phyloP scores from a whole-genome alignment of 78 protist genomes.

The Cavenderia fasciculata region DNA sequence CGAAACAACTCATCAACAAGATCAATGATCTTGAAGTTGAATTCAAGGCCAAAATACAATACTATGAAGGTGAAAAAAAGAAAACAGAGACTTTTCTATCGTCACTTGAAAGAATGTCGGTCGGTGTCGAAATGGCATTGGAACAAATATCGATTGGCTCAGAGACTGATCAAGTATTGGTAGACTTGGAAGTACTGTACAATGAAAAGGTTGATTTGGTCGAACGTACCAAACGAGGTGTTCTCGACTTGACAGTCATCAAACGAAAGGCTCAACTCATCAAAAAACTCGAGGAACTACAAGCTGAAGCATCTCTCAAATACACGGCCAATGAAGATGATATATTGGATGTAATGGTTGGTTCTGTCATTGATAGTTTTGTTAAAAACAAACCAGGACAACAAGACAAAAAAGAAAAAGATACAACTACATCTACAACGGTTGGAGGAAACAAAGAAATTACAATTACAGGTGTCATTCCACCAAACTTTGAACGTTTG shows the following conservation, averaged over 20 bases:
- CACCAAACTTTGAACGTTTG: constrained; percentile 27
- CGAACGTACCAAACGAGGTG: background rate
- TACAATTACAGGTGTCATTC: background rate
- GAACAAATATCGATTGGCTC: background rate
- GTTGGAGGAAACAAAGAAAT: too few species aligned
- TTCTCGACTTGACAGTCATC: background rate
- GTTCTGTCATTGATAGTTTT: constrained; percentile 13
- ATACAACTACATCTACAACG: too few species aligned
- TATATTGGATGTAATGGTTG: constrained; percentile 28
- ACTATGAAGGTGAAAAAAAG: background rate
- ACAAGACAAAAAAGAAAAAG: too few species aligned
- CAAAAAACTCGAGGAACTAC: background rate
- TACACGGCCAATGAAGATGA: constrained; percentile 11
- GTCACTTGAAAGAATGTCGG: background rate
- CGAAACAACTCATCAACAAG: background rate
- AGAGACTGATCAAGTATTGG: background rate
- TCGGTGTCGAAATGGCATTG: background rate
- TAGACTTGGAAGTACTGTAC: background rate
- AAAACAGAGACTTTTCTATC: background rate
- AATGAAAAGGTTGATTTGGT: background rate
- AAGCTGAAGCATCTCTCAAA: background rate
- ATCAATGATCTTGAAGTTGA: background rate
- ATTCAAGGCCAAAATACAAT: background rate
- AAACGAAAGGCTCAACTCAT: background rate
- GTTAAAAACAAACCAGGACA: background rate